Conservation (phyloP, 768 basidiomycete species). For the Lyophyllum semitale region DNA sequence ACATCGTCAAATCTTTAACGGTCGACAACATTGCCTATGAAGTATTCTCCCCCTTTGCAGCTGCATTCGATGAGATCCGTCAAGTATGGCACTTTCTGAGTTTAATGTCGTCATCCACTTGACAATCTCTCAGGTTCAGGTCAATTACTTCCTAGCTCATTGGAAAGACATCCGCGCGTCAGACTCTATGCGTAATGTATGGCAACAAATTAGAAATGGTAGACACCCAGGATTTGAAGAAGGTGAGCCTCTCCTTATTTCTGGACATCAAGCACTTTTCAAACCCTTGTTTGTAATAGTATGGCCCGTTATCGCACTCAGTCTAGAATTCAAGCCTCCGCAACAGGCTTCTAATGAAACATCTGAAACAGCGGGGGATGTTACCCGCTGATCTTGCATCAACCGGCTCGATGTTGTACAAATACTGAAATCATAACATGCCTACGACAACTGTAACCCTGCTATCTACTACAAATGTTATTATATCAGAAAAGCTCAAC, state of each 20-base stretch:
- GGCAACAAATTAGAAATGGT: constrained; percentile 83
- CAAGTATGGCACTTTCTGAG: constrained; percentile 45
- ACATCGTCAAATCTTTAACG: constrained; percentile 75
- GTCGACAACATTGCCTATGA: constrained; percentile 84
- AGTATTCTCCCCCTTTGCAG: constrained; percentile 83
- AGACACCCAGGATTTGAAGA: constrained; percentile 89
- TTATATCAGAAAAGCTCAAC: constrained; percentile 36
- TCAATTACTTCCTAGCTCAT: constrained; percentile 77
- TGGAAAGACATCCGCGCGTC: constrained; percentile 85
- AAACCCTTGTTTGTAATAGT: constrained; percentile 35
- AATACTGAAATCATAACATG: background rate
- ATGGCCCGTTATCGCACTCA: constrained; percentile 67
- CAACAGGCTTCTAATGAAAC: constrained; percentile 14
- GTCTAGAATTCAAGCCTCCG: constrained; percentile 59
- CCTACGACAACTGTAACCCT: background rate
- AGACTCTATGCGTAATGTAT: constrained; percentile 80
- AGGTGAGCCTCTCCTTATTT: constrained; percentile 39
- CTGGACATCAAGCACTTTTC: constrained; percentile 13
- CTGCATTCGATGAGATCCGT: constrained; percentile 78
- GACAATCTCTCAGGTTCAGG: constrained; percentile 60
- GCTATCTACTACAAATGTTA: background rate
- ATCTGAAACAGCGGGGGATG: constrained; percentile 18
- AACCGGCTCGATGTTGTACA: background rate
- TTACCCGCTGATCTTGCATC: background rate
- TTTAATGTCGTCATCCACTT: constrained; percentile 30